A percentile compares a stretch with the other conserved stretches of the same genome.
phyloP scores from a whole-genome alignment of 192 early-diverging fungal genomes.

The Mortierella alpina region DNA sequence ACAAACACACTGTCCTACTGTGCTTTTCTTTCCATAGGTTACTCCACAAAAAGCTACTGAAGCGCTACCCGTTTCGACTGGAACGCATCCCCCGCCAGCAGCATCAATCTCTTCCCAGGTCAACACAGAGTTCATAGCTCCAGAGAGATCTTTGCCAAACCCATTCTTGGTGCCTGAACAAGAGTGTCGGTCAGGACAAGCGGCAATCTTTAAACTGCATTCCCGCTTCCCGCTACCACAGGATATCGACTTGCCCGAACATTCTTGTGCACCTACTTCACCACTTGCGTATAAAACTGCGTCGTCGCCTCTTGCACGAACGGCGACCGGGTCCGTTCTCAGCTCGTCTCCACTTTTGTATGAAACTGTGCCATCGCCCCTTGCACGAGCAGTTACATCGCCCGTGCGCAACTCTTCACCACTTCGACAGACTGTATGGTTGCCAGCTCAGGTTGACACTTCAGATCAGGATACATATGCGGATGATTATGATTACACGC shows the following conservation, averaged over 20 bases:
- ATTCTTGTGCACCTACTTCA: neutral
- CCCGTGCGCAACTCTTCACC: no score
- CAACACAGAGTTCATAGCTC: neutral
- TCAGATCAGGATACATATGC: no score
- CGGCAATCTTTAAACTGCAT: neutral
- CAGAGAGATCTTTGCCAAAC: neutral
- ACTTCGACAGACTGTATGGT: no score
- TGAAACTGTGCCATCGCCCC: no score
- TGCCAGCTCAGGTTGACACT: no score
- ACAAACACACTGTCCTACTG: no score
- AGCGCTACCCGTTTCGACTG: constrained; percentile 6
- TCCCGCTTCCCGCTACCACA: neutral
- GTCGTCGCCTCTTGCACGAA: neutral
- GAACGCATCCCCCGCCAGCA: constrained; percentile 2
- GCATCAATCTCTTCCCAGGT: constrained; percentile 4
- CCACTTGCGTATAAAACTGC: neutral
- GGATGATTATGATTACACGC: no score
- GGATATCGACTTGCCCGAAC: constrained; percentile 8
- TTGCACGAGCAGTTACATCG: no score
- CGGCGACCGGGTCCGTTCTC: neutral
- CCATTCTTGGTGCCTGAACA: constrained; percentile 9
- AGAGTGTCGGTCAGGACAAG: constrained; percentile 7
- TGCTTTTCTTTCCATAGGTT: neutral
- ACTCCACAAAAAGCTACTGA: constrained; percentile 2
- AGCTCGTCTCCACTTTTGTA: neutral